phyloP scores from a whole-genome alignment of 2,329 filamentous ascomycete genomes.

The Xylaria sp. region DNA sequence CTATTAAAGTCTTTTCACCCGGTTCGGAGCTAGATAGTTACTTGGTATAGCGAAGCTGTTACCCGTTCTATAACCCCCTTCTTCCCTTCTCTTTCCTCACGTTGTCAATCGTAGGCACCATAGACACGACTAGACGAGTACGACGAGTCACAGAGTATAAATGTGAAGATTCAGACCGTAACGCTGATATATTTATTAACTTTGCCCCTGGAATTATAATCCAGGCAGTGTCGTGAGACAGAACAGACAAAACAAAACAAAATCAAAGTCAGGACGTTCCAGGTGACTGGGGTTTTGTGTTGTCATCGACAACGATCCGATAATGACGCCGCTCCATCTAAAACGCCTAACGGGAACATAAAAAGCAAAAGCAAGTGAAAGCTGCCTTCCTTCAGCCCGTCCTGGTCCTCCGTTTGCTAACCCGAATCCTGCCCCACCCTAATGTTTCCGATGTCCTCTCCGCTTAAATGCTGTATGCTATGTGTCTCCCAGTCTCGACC shows the following conservation, averaged over 20 bases:
- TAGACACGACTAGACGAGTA: not conserved
- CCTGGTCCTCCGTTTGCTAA: conserved; percentile 12
- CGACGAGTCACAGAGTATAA: not conserved
- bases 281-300: conserved; percentile 4
- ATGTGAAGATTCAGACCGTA: not conserved
- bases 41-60: too few species aligned
- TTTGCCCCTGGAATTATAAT: conserved; percentile 13
- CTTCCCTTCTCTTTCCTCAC: not conserved
- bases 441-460: conserved; percentile 17
- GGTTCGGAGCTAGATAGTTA: not conserved
- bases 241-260: conserved; percentile 1
- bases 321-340: conserved; percentile 32
- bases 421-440: conserved; percentile 3
- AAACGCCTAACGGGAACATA: conserved; percentile 27
- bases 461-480: conserved; percentile 34
- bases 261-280: conserved; percentile 13
- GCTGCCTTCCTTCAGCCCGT: not conserved
- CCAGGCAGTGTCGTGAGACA: not conserved
- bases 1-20: not conserved
- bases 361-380: not conserved
- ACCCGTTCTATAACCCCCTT: not conserved
- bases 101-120: not conserved
- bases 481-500: conserved; percentile 15
- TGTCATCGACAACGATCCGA: conserved; percentile 18
- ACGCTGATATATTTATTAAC: conserved; percentile 31